Conservation (phyloP, 2,329 filamentous ascomycete species). For the Venturia aucupariae region DNA sequence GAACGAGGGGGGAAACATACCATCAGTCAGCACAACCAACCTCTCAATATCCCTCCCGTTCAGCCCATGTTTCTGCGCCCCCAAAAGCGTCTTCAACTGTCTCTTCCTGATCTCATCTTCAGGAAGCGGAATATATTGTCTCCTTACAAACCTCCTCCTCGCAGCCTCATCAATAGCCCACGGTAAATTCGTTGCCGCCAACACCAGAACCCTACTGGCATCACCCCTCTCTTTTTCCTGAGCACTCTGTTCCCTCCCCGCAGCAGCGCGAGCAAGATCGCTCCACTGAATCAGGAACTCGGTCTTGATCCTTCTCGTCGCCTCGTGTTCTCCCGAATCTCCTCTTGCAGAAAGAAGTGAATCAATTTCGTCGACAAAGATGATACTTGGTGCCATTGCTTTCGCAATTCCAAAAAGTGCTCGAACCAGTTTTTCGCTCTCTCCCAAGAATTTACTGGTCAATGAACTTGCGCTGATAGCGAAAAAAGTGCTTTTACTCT, state of each 20-base stretch:
- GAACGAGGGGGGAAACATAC: slow-evolving; percentile 39
- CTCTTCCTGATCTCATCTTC: slow-evolving; percentile 71
- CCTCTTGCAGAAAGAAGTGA: slow-evolving; percentile 79
- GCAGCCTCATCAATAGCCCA: slow-evolving; percentile 98
- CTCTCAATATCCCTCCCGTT: slow-evolving; percentile 60
- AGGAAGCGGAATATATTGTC: slow-evolving; percentile 92
- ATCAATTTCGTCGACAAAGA: slow-evolving; percentile 98
- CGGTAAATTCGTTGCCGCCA: slow-evolving; percentile 90
- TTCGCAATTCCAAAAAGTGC: slow-evolving; percentile 89
- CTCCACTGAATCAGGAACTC: slow-evolving; percentile 98
- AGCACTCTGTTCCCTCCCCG: slow-evolving; percentile 62
- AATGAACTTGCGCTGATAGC: slow-evolving; percentile 91
- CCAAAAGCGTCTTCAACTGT: slow-evolving; percentile 70
- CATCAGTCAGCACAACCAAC: slow-evolving; percentile 75
- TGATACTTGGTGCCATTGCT: slow-evolving; percentile 82
- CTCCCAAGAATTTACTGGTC: slow-evolving; percentile 91
- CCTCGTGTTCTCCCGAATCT: slow-evolving; percentile 73
- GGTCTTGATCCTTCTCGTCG: slow-evolving; percentile 88
- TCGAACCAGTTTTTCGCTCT: slow-evolving; percentile 91
- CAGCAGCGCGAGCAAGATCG: slow-evolving; percentile 82
- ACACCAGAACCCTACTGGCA: slow-evolving; percentile 77
- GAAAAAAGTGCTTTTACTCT: slow-evolving; percentile 92
- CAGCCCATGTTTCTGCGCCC: slow-evolving; percentile 79
- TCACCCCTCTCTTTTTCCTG: slow-evolving; percentile 66
- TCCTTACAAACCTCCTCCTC: slow-evolving; percentile 75